Evolutionary conservation across 306 rosid genomes (phyloP), one percentile per base, ranked within the genome.

Genomic region (Dicorynia guianensis): DNA sequence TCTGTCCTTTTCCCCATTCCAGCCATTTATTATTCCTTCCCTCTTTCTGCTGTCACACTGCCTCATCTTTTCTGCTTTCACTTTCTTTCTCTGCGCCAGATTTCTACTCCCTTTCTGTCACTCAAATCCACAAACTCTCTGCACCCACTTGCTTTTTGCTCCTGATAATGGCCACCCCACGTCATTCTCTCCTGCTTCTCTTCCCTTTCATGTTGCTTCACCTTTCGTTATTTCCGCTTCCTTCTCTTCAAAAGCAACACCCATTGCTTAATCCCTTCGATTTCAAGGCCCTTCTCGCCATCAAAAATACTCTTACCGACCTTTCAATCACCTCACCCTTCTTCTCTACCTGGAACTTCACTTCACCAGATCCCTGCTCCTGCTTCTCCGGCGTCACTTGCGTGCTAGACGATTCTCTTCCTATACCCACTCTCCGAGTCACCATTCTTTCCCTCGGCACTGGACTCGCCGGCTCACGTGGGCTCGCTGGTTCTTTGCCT

Each of bases 311-410:
- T 5, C 93, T 92, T 79, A 92, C 95, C 1, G 87, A 86, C 46
- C 42, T 84, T 48, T 89, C 90, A 0, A 35, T 83, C 48, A 11
- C 64, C 12, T 9, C 59, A 1, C 25, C 20, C 36, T 91, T 89
- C 88, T 91, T 91, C 89, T 87, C 95, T 71, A 82, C 93, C 36
- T 91, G 97, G 97, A 85, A 89, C 86, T 84, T 84, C 82, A 30
- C 93, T 46, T 73, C 93, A 1, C 75, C 83, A 0, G 85, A 89
- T 69, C 97, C 97, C 79, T 91, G 97, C 88, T 86, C 87, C 61
- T 64, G 93, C 36, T 91, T 89, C 80, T 20, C 91, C 69, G 97
- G 97, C 64, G 50, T 91, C 68, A 83, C 91, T 12, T 91, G 97
- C 78, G 8, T 60, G 54, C 75, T 72, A 52, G 62, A 63, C 72